Evolutionary conservation across 306 rosid species (phyloP).

Genomic region (Prunus kanzakura): DNA sequence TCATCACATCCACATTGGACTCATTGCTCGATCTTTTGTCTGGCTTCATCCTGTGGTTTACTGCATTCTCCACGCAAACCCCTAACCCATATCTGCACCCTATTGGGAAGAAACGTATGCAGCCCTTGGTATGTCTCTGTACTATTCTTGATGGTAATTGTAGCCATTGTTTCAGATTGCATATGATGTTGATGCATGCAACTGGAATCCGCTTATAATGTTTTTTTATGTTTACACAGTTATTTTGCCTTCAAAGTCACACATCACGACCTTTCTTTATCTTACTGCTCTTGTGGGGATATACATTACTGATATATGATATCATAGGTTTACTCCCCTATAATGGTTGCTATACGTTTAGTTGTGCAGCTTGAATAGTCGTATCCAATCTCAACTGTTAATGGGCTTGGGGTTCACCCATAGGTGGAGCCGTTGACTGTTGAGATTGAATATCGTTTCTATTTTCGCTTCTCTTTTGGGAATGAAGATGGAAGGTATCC

Average conservation of each 20-base stretch:
- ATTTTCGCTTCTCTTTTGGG: background rate
- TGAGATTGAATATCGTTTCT: background rate
- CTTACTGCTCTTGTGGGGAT: too few relatives aligned
- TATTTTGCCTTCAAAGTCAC: background rate
- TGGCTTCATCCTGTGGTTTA: constrained; percentile 97
- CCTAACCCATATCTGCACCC: constrained; percentile 96
- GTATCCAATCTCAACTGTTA: background rate
- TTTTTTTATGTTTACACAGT: background rate
- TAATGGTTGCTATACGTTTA: background rate
- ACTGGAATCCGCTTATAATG: background rate
- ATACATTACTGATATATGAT: background rate
- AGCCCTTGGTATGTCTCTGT: constrained; percentile 70
- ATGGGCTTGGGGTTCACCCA: background rate
- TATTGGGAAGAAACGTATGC: constrained; percentile 95
- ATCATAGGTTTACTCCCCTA: background rate
- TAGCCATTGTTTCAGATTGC: background rate
- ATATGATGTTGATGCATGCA: too few relatives aligned
- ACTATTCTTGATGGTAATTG: background rate
- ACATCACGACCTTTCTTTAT: background rate
- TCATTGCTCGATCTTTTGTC: constrained; percentile 96
- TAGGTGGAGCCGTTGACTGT: background rate
- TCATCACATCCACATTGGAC: constrained; percentile 96
- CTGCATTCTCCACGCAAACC: constrained; percentile 98
- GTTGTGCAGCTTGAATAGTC: background rate
- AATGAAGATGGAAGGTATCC: background rate